phyloP scores from a whole-genome alignment of 176 grass and related monocot species.

The Triticum monococcum region DNA sequence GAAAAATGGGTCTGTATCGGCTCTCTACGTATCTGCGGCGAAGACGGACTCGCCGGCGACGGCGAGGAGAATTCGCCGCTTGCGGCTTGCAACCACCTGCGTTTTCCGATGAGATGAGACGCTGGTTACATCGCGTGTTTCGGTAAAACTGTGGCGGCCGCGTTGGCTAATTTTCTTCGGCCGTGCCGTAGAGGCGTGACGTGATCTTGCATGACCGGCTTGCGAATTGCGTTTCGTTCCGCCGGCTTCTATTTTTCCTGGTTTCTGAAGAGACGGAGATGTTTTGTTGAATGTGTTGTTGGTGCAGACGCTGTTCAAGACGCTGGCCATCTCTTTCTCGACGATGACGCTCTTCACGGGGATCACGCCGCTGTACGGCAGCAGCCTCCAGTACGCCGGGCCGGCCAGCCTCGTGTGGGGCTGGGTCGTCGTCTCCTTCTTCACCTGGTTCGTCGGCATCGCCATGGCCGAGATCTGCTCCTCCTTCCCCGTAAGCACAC shows the following conservation, averaged over 20 bases:
- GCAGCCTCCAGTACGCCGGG: constrained; percentile 84
- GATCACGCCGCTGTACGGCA: constrained; percentile 93
- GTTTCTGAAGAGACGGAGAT: not conserved
- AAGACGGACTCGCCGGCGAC: too few species aligned
- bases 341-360: constrained; percentile 99
- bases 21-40: too few species aligned
- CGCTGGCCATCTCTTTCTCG: constrained; percentile 98
- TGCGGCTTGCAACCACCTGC: too few species aligned
- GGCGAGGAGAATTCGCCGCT: too few species aligned
- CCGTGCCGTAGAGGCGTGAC: not conserved
- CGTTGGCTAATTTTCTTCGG: not conserved
- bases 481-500: constrained; percentile 74
- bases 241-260: not conserved
- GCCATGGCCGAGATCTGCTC: constrained; percentile 99
- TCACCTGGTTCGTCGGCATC: constrained; percentile 98
- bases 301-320: constrained; percentile 94
- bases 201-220: not conserved
- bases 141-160: not conserved
- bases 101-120: too few species aligned
- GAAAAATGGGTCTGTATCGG: too few species aligned
- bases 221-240: not conserved
- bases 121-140: not conserved
- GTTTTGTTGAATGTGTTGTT: not conserved
- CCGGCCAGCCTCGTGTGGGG: constrained; percentile 93
- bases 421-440: constrained; percentile 98